Evolutionary conservation across 2,329 filamentous ascomycete genomes (phyloP).

Genomic region (Elsinoe australis): DNA sequence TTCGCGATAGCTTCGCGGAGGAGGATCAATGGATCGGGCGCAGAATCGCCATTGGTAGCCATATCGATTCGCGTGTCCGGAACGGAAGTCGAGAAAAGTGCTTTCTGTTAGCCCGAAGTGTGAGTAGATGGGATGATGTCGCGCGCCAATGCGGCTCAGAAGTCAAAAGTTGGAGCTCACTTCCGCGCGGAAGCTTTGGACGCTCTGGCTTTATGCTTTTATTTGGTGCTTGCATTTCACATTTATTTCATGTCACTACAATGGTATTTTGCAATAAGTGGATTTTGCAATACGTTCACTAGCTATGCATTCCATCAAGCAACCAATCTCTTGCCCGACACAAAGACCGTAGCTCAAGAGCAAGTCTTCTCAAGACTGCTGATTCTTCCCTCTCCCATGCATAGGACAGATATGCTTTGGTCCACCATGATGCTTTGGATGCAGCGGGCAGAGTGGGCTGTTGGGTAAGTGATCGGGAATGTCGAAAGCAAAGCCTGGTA

Average conservation of each 20-base stretch:
- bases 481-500: slow-evolving; percentile 29
- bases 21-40: slow-evolving; percentile 63
- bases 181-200: neutral
- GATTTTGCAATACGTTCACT: no score
- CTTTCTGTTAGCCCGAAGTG: no score
- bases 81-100: no score
- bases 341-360: neutral
- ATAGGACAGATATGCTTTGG: slow-evolving; percentile 19
- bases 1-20: slow-evolving; percentile 75
- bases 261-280: no score
- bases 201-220: no score
- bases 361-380: neutral
- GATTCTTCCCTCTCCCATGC: slow-evolving; percentile 17
- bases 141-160: neutral
- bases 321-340: no score
- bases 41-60: slow-evolving; percentile 47
- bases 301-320: no score
- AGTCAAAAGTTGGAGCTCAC: neutral
- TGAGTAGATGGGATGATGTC: neutral
- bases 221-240: no score
- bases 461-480: slow-evolving; percentile 38
- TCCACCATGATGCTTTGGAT: slow-evolving; percentile 17
- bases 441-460: slow-evolving; percentile 36
- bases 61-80: no score
- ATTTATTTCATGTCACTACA: no score